A percentile compares a stretch with the other conserved stretches of the same genome.
phyloP scores from a whole-genome alignment of 352 stramenopile species.

The Phytophthora pisi region DNA sequence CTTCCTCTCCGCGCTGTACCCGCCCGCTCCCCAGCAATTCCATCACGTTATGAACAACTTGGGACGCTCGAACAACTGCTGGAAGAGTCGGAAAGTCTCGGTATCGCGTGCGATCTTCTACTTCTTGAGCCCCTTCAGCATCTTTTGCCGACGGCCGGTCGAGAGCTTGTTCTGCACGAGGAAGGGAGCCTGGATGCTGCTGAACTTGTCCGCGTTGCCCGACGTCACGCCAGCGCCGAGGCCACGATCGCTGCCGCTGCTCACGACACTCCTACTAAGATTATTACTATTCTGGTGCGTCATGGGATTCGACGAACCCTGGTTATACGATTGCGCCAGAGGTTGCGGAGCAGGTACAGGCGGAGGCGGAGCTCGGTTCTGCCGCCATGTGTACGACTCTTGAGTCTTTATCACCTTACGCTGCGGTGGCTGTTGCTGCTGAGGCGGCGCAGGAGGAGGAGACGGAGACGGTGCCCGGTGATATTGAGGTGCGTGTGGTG shows the following conservation, averaged over 20 bases:
- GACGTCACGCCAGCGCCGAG: conserved; percentile 33
- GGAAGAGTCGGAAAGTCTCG: conserved; percentile 20
- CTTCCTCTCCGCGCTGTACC: conserved; percentile 27
- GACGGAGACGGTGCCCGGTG: conserved; percentile 32
- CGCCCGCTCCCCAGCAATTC: conserved; percentile 15
- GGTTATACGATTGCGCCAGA: conserved; percentile 47
- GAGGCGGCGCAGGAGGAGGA: conserved; percentile 14
- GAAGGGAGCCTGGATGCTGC: conserved; percentile 87
- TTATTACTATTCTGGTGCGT: conserved; percentile 51
- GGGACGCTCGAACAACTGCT: conserved; percentile 10
- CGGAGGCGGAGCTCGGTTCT: conserved; percentile 47
- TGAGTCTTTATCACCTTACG: conserved; percentile 48
- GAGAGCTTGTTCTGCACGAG: conserved; percentile 88
- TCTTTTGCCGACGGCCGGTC: conserved; percentile 84
- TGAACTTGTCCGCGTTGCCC: conserved; percentile 85
- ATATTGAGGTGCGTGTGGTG: conserved; percentile 26
- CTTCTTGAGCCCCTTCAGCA: conserved; percentile 90
- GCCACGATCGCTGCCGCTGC: conserved; percentile 48
- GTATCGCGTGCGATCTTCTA: conserved; percentile 39
- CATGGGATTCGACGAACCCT: conserved; percentile 39
- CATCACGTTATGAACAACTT: conserved; percentile 34
- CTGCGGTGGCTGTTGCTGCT: conserved; percentile 19
- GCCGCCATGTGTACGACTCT: conserved; percentile 73
- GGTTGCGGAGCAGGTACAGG: conserved; percentile 33
- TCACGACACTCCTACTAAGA: conserved; percentile 67